A percentile compares a stretch with the other conserved stretches of the same genome.
These are phyloP conservation scores for Alternaria incomplexa DNA, from an alignment of 2,329 filamentous ascomycete species.

Conservation along the genomic window DNA sequence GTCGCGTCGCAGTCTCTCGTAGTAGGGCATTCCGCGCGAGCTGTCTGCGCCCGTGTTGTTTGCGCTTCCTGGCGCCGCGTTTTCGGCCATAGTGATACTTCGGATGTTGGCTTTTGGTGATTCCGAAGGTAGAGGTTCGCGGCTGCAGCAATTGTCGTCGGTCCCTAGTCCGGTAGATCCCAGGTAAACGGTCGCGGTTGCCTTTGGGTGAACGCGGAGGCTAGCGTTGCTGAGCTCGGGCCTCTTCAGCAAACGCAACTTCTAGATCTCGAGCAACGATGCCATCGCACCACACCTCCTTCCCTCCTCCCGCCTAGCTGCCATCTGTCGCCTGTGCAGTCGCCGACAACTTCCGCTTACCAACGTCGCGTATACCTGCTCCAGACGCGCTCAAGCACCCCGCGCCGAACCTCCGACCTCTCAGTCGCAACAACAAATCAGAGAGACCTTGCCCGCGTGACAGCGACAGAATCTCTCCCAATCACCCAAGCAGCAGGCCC, in stretches of 20 bases:
- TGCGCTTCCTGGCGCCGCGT: conserved; percentile 48
- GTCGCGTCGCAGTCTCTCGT: conserved; percentile 73
- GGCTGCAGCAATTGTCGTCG: background rate
- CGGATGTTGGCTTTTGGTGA: background rate
- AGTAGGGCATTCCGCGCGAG: conserved; percentile 66
- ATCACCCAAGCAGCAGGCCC: background rate
- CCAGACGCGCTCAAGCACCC: conserved; percentile 13
- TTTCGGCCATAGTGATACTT: conserved; percentile 55
- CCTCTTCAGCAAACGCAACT: conserved; percentile 23
- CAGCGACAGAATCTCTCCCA: background rate
- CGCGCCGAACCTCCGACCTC: conserved; percentile 7
- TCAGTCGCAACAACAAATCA: conserved; percentile 5
- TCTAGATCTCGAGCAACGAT: conserved; percentile 9
- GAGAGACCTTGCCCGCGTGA: background rate
- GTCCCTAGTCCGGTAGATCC: conserved; percentile 6
- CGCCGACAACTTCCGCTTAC: background rate
- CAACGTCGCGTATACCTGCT: conserved; percentile 1
- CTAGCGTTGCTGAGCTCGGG: conserved; percentile 23
- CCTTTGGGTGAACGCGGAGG: conserved; percentile 21
- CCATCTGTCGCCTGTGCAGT: background rate
- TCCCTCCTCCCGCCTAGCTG: background rate
- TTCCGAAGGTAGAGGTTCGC: background rate
- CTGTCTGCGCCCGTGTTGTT: conserved; percentile 52
- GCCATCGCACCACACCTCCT: conserved; percentile 3
- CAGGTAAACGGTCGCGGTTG: conserved; percentile 11